phyloP scores from a whole-genome alignment of 2,329 filamentous ascomycete genomes.

The Nakataea oryzae region DNA sequence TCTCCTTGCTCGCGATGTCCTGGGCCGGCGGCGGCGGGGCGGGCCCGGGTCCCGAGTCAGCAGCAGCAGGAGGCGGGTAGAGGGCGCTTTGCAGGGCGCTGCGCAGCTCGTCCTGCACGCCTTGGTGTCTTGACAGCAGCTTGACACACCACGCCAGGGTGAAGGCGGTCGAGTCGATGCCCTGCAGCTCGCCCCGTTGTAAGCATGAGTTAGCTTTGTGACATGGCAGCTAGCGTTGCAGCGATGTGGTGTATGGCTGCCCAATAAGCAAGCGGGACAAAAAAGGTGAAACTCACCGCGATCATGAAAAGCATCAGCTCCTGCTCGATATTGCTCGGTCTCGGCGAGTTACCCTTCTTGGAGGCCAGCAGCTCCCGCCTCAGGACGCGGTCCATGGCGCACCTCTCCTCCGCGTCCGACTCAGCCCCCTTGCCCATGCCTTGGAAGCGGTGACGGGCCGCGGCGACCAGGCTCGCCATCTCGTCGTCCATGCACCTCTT shows the following conservation, averaged over 20 bases:
- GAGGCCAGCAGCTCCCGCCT: neutral
- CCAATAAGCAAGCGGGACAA: no score
- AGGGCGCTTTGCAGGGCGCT: neutral
- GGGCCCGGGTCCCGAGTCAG: no score
- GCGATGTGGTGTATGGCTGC: no score
- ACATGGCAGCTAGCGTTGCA: neutral
- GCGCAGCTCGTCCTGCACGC: constrained; percentile 3
- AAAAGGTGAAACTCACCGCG: neutral
- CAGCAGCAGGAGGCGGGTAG: no score
- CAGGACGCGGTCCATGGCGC: constrained; percentile 4
- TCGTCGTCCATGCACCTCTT: constrained; percentile 11
- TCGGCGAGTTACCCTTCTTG: neutral
- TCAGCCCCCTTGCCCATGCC: no score
- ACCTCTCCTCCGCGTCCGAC: constrained; percentile 11
- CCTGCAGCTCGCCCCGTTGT: constrained; percentile 16
- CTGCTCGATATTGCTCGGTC: neutral
- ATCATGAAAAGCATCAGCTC: constrained; percentile 1
- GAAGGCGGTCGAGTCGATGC: constrained; percentile 33
- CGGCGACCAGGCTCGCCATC: constrained; percentile 12
- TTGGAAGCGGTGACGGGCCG: constrained; percentile 12
- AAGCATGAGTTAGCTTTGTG: constrained; percentile 13
- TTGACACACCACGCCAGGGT: constrained; percentile 16
- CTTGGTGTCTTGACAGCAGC: constrained; percentile 3
- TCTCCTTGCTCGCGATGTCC: neutral
- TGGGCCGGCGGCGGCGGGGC: neutral